These are phyloP conservation scores for Coniochaeta ligniaria DNA, from an alignment of 2,329 filamentous ascomycete genomes.

Conservation along the genomic window DNA sequence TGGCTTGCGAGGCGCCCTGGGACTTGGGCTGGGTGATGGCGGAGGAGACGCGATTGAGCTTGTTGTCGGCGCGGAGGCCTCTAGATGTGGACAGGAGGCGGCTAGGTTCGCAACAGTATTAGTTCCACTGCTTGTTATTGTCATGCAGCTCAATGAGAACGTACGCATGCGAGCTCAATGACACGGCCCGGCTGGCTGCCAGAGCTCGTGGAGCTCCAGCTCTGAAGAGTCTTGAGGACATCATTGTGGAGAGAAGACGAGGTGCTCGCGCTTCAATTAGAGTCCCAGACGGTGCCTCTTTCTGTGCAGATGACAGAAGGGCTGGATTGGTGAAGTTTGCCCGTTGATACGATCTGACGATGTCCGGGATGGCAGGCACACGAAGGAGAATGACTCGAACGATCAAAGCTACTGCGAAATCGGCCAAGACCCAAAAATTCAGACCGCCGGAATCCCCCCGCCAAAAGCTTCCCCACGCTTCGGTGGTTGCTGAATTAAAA, in stretches of 20 bases:
- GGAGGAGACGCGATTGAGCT: slow-evolving; percentile 78
- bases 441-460: slow-evolving; percentile 16
- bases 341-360: background rate
- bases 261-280: background rate
- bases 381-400: slow-evolving; percentile 3
- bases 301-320: background rate
- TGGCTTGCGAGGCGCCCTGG: slow-evolving; percentile 96
- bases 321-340: background rate
- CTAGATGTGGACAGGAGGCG: slow-evolving; percentile 45
- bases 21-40: slow-evolving; percentile 94
- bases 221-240: slow-evolving; percentile 15
- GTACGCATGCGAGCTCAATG: slow-evolving; percentile 15
- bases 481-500: slow-evolving; percentile 15
- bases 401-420: slow-evolving; percentile 17
- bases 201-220: slow-evolving; percentile 17
- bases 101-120: slow-evolving; percentile 21
- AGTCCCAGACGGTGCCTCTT: background rate
- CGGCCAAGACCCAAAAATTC: slow-evolving; percentile 19
- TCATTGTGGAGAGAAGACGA: slow-evolving; percentile 9
- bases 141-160: background rate
- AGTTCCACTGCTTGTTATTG: background rate
- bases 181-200: slow-evolving; percentile 14
- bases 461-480: slow-evolving; percentile 12
- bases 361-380: background rate
- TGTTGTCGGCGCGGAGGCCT: slow-evolving; percentile 37